A percentile compares a stretch with the other conserved stretches of the same genome.
Evolutionary conservation across 352 stramenopile genomes (phyloP).

Genomic region (Aphanomyces cochlioides): DNA sequence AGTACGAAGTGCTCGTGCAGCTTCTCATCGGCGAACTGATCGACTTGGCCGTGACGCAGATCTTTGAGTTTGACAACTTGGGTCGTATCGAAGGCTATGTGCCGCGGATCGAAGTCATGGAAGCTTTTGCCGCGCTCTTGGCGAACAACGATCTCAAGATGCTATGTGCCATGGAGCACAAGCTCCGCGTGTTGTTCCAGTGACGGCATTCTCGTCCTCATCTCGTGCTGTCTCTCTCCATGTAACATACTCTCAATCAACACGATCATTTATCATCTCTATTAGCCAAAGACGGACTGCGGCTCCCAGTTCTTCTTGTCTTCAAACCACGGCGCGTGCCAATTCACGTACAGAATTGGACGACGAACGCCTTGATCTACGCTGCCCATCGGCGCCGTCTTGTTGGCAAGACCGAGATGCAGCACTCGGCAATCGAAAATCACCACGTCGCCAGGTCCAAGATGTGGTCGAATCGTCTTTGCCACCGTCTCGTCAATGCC

Average conservation of each 20-base stretch:
- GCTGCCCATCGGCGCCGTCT: neutral
- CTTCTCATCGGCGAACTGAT: slow-evolving; percentile 14
- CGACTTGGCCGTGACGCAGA: slow-evolving; percentile 1
- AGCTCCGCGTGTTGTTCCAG: slow-evolving; percentile 47
- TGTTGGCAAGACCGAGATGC: slow-evolving; percentile 22
- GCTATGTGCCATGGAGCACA: slow-evolving; percentile 36
- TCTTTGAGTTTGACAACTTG: slow-evolving; percentile 14
- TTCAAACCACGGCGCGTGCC: slow-evolving; percentile 26
- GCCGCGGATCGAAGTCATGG: slow-evolving; percentile 5
- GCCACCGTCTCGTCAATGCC: slow-evolving; percentile 9
- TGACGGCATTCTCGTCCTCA: slow-evolving; percentile 23
- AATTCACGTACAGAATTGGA: slow-evolving; percentile 28
- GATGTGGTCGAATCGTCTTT: slow-evolving; percentile 26
- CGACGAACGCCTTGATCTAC: slow-evolving; percentile 11
- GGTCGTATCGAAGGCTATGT: slow-evolving; percentile 15
- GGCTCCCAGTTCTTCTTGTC: slow-evolving; percentile 31
- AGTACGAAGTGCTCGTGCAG: slow-evolving; percentile 21
- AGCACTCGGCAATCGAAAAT: slow-evolving; percentile 24
- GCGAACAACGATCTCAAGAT: neutral
- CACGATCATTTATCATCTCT: neutral
- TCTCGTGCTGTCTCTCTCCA: slow-evolving; percentile 23
- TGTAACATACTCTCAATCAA: slow-evolving; percentile 41
- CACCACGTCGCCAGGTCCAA: slow-evolving; percentile 9
- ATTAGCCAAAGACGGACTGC: slow-evolving; percentile 11
- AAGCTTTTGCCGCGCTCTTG: slow-evolving; percentile 7